Evolutionary conservation across 345 rosid species (phyloP).

Genomic region (Noccaea bulbosa): DNA sequence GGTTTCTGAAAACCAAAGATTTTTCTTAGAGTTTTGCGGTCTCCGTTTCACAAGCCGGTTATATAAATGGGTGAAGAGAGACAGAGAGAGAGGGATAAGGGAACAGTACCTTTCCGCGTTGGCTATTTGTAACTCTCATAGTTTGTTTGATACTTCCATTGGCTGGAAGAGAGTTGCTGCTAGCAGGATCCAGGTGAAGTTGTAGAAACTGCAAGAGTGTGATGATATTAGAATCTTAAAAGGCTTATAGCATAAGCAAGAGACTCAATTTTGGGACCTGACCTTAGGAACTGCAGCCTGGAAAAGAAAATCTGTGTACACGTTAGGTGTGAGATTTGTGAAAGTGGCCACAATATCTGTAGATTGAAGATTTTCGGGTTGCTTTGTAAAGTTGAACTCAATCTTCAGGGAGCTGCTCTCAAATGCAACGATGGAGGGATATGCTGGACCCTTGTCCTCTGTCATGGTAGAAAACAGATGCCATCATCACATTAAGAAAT

Average conservation of each 20-base stretch:
- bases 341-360: conserved; percentile 69
- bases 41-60: conserved; percentile 9
- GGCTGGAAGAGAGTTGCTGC: conserved; percentile 71
- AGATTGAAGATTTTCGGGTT: conserved; percentile 63
- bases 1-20: conserved; percentile 61
- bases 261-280: conserved; percentile 37
- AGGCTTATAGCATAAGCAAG: conserved; percentile 15
- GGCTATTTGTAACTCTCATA: conserved; percentile 82
- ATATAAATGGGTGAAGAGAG: not conserved
- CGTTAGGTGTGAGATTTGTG: conserved; percentile 65
- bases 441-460: conserved; percentile 67
- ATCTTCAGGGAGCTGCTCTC: conserved; percentile 81
- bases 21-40: conserved; percentile 4
- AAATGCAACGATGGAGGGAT: conserved; percentile 77
- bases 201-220: conserved; percentile 75
- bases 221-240: not conserved
- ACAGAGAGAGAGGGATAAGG: no score
- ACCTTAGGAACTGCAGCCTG: conserved; percentile 99
- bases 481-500: conserved; percentile 15
- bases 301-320: conserved; percentile 80
- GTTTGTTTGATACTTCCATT: conserved; percentile 65
- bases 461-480: conserved; percentile 39
- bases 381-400: conserved; percentile 76
- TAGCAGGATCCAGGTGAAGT: conserved; percentile 89
- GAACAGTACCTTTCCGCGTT: conserved; percentile 81